These are phyloP conservation scores for Hamigera avellanea DNA, from an alignment of 495 filamentous ascomycete species.

Conservation along the genomic window DNA sequence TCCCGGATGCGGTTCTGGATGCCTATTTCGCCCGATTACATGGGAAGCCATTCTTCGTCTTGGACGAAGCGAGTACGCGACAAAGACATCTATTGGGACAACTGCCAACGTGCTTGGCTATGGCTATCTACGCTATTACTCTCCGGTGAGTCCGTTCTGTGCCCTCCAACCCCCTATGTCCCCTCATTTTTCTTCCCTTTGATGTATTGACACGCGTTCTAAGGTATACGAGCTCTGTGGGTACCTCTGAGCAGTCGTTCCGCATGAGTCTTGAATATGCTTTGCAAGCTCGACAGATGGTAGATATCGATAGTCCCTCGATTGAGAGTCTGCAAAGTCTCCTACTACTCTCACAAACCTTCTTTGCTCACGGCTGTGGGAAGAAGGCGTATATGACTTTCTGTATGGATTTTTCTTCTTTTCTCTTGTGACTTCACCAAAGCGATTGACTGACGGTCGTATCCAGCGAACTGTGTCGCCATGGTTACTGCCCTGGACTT, in stretches of 20 bases:
- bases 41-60: conserved; percentile 64
- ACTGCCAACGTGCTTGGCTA: conserved; percentile 48
- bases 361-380: conserved; percentile 64
- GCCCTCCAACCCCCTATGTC: conserved; percentile 1
- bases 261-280: conserved; percentile 55
- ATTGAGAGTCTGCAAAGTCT: conserved; percentile 66
- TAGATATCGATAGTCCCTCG: conserved; percentile 69
- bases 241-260: conserved; percentile 46
- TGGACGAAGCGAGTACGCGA: conserved; percentile 60
- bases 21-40: conserved; percentile 67
- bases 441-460: conserved; percentile 3
- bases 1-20: conserved; percentile 54
- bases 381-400: conserved; percentile 81
- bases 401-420: conserved; percentile 33
- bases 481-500: conserved; percentile 73
- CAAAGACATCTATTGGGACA: conserved; percentile 56
- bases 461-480: conserved; percentile 58
- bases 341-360: conserved; percentile 62
- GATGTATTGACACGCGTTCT: conserved; percentile 1
- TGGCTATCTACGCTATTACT: conserved; percentile 65
- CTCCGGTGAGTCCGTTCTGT: conserved; percentile 39
- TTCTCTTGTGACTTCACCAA: neutral
- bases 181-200: conserved; percentile 2
- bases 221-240: conserved; percentile 53
- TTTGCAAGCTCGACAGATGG: conserved; percentile 47